phyloP scores from a whole-genome alignment of 345 rosid species.

The Populus pruinosa region DNA sequence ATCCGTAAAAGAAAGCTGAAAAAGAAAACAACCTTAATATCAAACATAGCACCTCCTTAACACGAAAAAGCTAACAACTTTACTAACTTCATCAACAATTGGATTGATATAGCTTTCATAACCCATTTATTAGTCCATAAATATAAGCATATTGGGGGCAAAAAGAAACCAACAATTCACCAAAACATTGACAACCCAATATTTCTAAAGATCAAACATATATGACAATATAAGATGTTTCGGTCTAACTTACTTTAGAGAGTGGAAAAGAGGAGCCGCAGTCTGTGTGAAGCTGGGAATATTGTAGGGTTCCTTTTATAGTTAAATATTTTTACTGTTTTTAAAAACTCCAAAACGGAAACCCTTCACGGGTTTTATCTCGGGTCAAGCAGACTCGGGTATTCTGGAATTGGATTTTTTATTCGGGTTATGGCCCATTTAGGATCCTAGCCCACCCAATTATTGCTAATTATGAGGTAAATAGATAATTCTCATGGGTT shows the following conservation, averaged over 20 bases:
- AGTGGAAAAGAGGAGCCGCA: background rate
- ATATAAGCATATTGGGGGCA: background rate
- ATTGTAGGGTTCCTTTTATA: background rate
- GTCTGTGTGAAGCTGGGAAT: background rate
- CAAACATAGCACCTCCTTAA: background rate
- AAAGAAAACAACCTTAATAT: background rate
- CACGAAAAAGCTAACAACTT: background rate
- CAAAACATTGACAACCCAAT: background rate
- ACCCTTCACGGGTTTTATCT: background rate
- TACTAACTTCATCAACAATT: background rate
- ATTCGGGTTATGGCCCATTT: background rate
- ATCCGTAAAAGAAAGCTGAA: background rate
- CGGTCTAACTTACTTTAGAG: background rate
- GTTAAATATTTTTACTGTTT: background rate
- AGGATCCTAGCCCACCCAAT: no score
- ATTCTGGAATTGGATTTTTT: background rate
- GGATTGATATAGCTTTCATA: background rate
- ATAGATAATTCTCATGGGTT: no score
- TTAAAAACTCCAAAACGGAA: background rate
- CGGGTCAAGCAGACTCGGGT: background rate
- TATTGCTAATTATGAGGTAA: no score
- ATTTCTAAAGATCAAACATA: background rate
- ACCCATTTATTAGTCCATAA: background rate
- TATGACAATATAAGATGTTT: background rate
- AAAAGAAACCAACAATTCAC: background rate